Percentiles rank a stretch among this genome's conserved stretches.
Evolutionary conservation across 2,329 filamentous ascomycete genomes (phyloP).

Genomic region (Akanthomyces dipterigenus): DNA sequence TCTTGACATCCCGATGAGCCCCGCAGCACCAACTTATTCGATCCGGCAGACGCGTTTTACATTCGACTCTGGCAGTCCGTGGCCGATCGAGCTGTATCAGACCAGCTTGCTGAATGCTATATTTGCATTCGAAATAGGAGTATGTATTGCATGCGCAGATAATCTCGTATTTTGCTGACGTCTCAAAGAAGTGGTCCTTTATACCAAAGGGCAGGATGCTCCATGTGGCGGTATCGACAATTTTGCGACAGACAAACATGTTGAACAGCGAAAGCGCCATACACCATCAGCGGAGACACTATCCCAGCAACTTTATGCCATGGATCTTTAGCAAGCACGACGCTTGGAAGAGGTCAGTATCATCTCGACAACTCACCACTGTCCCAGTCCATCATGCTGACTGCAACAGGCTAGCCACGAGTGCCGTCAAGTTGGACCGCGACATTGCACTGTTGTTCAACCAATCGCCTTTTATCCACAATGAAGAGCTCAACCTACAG

Average conservation of each 20-base stretch:
- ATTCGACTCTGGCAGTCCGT: slow-evolving; percentile 8
- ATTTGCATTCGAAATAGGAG: slow-evolving; percentile 9
- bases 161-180: background rate
- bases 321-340: slow-evolving; percentile 26
- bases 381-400: background rate
- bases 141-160: background rate
- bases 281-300: slow-evolving; percentile 28
- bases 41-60: slow-evolving; percentile 4
- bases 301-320: slow-evolving; percentile 31
- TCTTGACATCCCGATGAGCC: background rate
- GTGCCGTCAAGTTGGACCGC: slow-evolving; percentile 32
- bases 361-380: background rate
- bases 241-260: slow-evolving; percentile 29
- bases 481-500: slow-evolving; percentile 31
- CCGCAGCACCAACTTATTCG: background rate
- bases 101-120: slow-evolving; percentile 6
- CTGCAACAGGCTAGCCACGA: slow-evolving; percentile 25
- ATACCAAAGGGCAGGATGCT: slow-evolving; percentile 27
- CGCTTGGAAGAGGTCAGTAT: slow-evolving; percentile 28
- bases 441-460: slow-evolving; percentile 28
- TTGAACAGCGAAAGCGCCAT: slow-evolving; percentile 29
- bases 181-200: slow-evolving; percentile 22
- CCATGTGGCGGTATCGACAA: slow-evolving; percentile 27
- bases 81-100: slow-evolving; percentile 6
- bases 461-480: slow-evolving; percentile 25